phyloP scores from a whole-genome alignment of 768 basidiomycete genomes.

The Cubamyces sp. region DNA sequence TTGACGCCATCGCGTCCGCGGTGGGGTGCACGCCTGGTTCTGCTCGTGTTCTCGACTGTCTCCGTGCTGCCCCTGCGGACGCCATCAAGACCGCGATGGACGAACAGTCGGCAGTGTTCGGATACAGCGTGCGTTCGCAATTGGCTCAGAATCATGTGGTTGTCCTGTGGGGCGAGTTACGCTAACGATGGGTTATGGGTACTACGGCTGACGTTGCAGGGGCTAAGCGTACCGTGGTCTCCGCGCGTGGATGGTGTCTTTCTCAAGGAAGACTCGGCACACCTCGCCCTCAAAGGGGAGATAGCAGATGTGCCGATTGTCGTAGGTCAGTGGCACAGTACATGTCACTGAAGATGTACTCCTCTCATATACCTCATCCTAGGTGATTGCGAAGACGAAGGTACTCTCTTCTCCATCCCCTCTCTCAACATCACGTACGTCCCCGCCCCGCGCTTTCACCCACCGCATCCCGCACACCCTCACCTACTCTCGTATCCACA shows the following conservation, averaged over 20 bases:
- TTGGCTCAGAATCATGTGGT: no score
- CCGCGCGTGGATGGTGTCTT: slow-evolving; percentile 54
- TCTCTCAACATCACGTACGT: slow-evolving; percentile 37
- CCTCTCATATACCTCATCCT: not conserved
- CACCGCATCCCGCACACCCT: not conserved
- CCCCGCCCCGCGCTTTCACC: not conserved
- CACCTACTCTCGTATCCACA: slow-evolving; percentile 5
- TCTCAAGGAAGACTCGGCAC: slow-evolving; percentile 43
- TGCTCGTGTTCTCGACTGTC: slow-evolving; percentile 46
- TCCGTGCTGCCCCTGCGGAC: slow-evolving; percentile 42
- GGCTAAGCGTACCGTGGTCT: not conserved
- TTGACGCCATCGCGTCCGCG: slow-evolving; percentile 44
- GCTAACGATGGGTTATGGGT: slow-evolving; percentile 43
- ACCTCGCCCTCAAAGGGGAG: slow-evolving; percentile 44
- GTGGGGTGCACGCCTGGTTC: slow-evolving; percentile 40
- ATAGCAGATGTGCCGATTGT: slow-evolving; percentile 55
- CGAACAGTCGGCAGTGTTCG: slow-evolving; percentile 35
- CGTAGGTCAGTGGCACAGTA: slow-evolving; percentile 36
- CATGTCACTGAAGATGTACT: not conserved
- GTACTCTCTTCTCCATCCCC: slow-evolving; percentile 44
- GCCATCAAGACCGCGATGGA: slow-evolving; percentile 39
- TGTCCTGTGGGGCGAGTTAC: no score
- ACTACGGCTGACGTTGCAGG: slow-evolving; percentile 20
- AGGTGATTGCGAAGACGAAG: slow-evolving; percentile 53
- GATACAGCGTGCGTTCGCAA: slow-evolving; percentile 44